Conservation (phyloP, 306 rosid genomes). For the Mimosa bimucronata region DNA sequence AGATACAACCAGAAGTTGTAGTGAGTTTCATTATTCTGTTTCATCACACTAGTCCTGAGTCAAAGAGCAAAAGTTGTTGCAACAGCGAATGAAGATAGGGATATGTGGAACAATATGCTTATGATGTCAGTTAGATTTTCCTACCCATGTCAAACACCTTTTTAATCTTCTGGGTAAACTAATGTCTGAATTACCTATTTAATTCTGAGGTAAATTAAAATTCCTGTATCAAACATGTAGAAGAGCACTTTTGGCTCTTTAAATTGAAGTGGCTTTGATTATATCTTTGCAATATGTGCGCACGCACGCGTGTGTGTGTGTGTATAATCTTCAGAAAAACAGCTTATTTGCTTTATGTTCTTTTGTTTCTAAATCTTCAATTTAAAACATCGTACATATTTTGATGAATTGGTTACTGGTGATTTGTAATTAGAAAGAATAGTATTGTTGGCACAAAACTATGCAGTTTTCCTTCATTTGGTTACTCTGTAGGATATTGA, state of each 20-base stretch:
- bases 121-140: no score
- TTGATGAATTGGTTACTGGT: not conserved
- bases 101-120: no score
- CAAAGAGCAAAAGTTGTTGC: no score
- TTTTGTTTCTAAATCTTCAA: not conserved
- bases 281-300: not conserved
- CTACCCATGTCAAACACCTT: no score
- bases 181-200: not conserved
- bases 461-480: not conserved
- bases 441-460: not conserved
- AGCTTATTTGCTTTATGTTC: not conserved
- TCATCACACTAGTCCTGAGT: no score
- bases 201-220: not conserved
- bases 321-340: not conserved
- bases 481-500: not conserved
- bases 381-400: not conserved
- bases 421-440: not conserved
- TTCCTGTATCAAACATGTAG: not conserved
- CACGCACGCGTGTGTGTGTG: no score
- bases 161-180: not conserved
- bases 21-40: no score
- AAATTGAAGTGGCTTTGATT: not conserved
- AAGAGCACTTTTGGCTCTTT: slow-evolving; percentile 2
- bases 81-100: no score
- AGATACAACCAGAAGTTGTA: no score